Base-by-base conservation (phyloP, 2,329 filamentous ascomycete genomes). In the Fusarium sp. region DNA sequence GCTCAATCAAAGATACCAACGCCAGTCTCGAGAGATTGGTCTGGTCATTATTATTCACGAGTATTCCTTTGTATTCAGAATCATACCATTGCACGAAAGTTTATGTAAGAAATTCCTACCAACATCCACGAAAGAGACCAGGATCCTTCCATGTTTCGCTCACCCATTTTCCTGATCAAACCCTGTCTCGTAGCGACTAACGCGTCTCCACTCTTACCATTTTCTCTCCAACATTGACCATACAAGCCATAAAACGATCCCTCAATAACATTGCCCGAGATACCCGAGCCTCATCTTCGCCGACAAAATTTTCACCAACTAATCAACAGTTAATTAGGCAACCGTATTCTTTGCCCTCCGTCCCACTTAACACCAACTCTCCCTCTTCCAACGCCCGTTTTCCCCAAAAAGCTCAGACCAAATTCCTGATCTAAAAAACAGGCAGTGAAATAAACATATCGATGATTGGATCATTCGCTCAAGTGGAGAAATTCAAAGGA, bases 371-470 rank as follows among this genome's bases (percentile, higher is more conserved):
- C 12, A n/a, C 26, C 38, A 26, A 34, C 20, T 34, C 26, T 18
- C 8, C 34, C 34, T 36, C 34, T 18, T 6, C 26, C 41, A 26
- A 30, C 36, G 36, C 36, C 61, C 54, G 42, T 20, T 26, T 39
- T 48, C 28, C 26, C 28, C 30, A 52, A 55, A 39, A 44, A 36
- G 26, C 58, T 39, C 32, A 54, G 42, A 47, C 52, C 5, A 32
- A 59, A 70, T 70, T 66, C 41, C 59, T 70, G 67, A 70, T 57
- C 67, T 55, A 58, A 65, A 11, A 47, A 70, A 34, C 67, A 70
- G 67, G 67, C 67, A 70, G 59, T 54, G 41, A 66, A 70, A 70
- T 70, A 70, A 70, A 70, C n/a, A 41, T 24, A 8, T 4, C 5
- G 13, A 8, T 50, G 36, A 70, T 70, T 70, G 67, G 67, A n/a